Evolutionary conservation across 345 rosid species (phyloP), one percentile per base, ranked within the genome.

Genomic region (Trapa incisa): DNA sequence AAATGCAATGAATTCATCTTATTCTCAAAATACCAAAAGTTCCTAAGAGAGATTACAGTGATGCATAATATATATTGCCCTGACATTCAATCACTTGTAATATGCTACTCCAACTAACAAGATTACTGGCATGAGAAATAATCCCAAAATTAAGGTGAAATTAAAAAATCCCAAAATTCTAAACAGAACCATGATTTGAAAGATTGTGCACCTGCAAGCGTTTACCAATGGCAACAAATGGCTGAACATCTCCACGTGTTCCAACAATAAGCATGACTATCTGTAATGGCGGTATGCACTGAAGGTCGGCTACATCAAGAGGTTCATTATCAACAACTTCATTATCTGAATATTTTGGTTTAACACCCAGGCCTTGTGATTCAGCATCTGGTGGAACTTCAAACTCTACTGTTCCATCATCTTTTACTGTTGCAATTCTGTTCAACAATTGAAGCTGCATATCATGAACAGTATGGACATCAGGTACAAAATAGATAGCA

Each of bases 401-500:
- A 79, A 95, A 84, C 67, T 84, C 99, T 61, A 95, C 96, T 2
- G 99, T 95, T 70, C 99, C 99, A 77, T 94, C 84, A 82, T 87
- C 84, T 82, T 91, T 91, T 68, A 94, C 93, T 14, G 97, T 94
- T 70, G 97, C 96, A 77, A 94, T 83, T 79, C 99, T 85, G 67
- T 84, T 89, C 77, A 94, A 71, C 79, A 94, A 79, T 76, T 83
- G 74, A 67, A 85, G 81, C 99, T 94, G 91, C 90, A 81, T 70
- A 65, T 50, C 71, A 72, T 68, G 58, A 79, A 66, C 71, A 41
- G 75, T 66, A 74, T 71, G 68, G 65, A 52, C 65, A 37, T 37
- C 54, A 70, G 42, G 29, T n/a, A 47, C 53, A 67, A 10, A 68
- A 10, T 47, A 22, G 37, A 7, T 37, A 48, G 54, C 42, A 64